These are phyloP conservation scores for Arxiozyma slooffiae DNA, from an alignment of 1,139 yeast species.

Conservation along the genomic window DNA sequence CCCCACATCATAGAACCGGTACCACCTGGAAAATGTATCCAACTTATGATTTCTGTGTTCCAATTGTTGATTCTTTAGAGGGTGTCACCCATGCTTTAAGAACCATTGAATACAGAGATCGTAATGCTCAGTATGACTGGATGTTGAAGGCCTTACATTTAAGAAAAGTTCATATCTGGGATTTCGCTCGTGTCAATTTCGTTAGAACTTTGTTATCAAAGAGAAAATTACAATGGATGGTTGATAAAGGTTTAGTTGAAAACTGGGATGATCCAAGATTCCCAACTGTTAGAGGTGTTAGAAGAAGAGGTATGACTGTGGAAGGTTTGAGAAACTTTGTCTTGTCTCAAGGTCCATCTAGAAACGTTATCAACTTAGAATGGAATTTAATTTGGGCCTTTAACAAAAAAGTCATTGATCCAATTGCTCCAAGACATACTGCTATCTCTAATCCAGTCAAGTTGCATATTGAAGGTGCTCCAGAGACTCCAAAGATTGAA, in stretches of 20 bases:
- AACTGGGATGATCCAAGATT: conserved; percentile 99
- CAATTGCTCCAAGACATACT: conserved; percentile 89
- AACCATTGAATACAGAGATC: conserved; percentile 95
- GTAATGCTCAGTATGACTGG: conserved; percentile 97
- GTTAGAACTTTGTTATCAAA: conserved; percentile 88
- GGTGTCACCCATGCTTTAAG: conserved; percentile 96
- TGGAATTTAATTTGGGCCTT: conserved; percentile 97
- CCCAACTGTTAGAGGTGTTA: conserved; percentile 97
- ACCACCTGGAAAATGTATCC: conserved; percentile 89
- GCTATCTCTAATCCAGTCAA: conserved; percentile 65
- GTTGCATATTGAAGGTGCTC: conserved; percentile 56
- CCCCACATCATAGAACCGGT: conserved; percentile 97
- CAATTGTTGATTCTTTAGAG: conserved; percentile 86
- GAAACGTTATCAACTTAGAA: conserved; percentile 88
- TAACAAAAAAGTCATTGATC: conserved; percentile 93
- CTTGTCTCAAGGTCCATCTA: conserved; percentile 92
- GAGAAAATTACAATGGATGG: conserved; percentile 98
- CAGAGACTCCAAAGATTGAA: conserved; percentile 52
- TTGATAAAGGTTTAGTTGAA: conserved; percentile 71
- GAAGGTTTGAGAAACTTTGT: conserved; percentile 92
- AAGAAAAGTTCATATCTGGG: conserved; percentile 94
- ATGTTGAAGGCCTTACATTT: conserved; percentile 67
- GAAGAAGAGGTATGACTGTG: conserved; percentile 98
- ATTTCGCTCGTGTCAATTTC: conserved; percentile 91
- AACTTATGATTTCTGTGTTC: conserved; percentile 96